phyloP scores from a whole-genome alignment of 2,329 filamentous ascomycete genomes.

The Lachnellula arida region DNA sequence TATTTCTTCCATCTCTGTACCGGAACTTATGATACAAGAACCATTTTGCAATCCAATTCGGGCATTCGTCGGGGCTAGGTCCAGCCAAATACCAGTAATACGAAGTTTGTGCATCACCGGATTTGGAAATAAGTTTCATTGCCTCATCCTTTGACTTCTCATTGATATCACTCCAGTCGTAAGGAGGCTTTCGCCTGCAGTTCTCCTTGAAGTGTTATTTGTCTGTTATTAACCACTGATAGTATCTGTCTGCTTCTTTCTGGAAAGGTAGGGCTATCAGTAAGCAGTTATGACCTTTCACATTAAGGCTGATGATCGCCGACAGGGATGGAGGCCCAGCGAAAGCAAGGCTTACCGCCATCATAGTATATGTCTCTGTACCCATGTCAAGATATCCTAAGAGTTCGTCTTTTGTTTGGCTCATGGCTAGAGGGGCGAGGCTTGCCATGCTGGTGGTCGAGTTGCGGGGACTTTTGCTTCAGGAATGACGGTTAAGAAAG shows the following conservation, averaged over 20 bases:
- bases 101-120: conserved; percentile 19
- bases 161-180: conserved; percentile 32
- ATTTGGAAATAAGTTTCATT: conserved; percentile 22
- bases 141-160: conserved; percentile 31
- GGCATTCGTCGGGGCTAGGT: conserved; percentile 17
- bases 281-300: conserved; percentile 15
- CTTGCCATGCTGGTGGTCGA: conserved; percentile 15
- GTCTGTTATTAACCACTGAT: conserved; percentile 28
- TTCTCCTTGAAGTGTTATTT: conserved; percentile 29
- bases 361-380: conserved; percentile 25
- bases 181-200: conserved; percentile 28
- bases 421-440: conserved; percentile 27
- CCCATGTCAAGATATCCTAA: conserved; percentile 26
- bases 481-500: background rate
- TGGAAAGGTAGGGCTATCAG: conserved; percentile 17
- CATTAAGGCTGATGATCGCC: background rate
- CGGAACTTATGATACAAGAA: conserved; percentile 34
- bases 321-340: background rate
- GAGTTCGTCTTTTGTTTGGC: conserved; percentile 30
- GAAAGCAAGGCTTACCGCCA: conserved; percentile 27
- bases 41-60: conserved; percentile 33
- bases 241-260: conserved; percentile 31
- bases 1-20: conserved; percentile 31
- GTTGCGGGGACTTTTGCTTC: background rate
- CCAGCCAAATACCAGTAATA: conserved; percentile 29